phyloP scores from a whole-genome alignment of 108 stramenopile genomes.

The Halocafeteria seosinensis region DNA sequence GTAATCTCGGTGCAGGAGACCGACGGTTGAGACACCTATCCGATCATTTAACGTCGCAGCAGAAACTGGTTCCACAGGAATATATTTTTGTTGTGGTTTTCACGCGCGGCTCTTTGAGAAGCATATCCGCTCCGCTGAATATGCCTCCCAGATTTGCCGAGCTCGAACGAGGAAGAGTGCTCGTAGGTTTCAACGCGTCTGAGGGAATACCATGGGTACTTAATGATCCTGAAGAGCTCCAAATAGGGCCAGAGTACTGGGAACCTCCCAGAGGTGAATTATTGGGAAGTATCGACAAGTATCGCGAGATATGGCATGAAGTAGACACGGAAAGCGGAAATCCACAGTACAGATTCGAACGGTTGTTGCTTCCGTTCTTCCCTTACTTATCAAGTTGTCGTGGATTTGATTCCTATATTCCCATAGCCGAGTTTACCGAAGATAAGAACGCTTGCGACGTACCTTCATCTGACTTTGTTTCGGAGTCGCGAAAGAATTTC shows the following conservation, averaged over 20 bases:
- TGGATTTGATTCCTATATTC: constrained; percentile 48
- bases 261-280: constrained; percentile 25
- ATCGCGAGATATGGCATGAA: constrained; percentile 55
- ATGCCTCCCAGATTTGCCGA: constrained; percentile 51
- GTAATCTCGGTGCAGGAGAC: constrained; percentile 5
- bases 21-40: constrained; percentile 4
- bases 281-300: constrained; percentile 37
- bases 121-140: constrained; percentile 44
- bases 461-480: constrained; percentile 7
- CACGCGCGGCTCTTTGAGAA: constrained; percentile 1
- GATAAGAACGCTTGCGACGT: constrained; percentile 14
- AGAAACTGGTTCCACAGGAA: neutral
- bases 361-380: constrained; percentile 50
- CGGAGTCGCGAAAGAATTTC: constrained; percentile 37
- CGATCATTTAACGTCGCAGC: neutral
- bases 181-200: constrained; percentile 41
- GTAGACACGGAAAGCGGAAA: neutral
- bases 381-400: constrained; percentile 62
- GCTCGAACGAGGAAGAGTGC: constrained; percentile 50
- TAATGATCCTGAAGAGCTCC: constrained; percentile 2
- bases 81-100: constrained; percentile 8
- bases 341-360: constrained; percentile 21
- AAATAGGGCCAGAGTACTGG: constrained; percentile 32
- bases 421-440: constrained; percentile 18
- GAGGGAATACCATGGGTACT: neutral